Percentiles rank a stretch among this genome's conserved stretches.
Conservation (phyloP, 345 rosid species). For the Aquilaria sinensis region DNA sequence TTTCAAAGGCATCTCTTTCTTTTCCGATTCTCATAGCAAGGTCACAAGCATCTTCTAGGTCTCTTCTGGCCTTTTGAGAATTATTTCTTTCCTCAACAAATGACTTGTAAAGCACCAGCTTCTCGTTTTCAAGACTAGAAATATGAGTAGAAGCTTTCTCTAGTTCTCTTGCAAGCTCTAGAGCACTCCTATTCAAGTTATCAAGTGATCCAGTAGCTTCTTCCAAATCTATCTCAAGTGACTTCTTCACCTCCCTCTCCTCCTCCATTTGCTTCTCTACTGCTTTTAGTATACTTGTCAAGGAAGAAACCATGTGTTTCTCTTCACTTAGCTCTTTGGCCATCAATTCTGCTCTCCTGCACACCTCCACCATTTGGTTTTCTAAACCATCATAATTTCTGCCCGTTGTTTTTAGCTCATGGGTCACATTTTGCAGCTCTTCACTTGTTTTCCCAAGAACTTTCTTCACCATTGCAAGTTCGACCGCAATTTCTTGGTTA, state of each 20-base stretch:
- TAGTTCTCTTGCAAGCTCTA: constrained; percentile 54
- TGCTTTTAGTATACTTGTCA: constrained; percentile 49
- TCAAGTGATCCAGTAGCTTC: constrained; percentile 87
- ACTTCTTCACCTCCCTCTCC: constrained; percentile 56
- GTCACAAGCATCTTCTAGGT: constrained; percentile 85
- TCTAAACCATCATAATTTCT: constrained; percentile 46
- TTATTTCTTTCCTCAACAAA: constrained; percentile 55
- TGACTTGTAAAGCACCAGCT: constrained; percentile 64
- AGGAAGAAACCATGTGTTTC: constrained; percentile 34
- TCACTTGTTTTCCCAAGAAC: constrained; percentile 42
- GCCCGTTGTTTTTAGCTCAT: constrained; percentile 36
- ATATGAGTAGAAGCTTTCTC: constrained; percentile 49
- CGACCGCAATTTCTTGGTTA: constrained; percentile 33
- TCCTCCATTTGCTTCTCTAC: constrained; percentile 60
- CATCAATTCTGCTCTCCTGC: constrained; percentile 46
- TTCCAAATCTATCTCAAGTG: constrained; percentile 70
- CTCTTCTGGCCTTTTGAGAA: constrained; percentile 57
- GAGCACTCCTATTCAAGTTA: constrained; percentile 65
- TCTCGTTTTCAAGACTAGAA: constrained; percentile 66
- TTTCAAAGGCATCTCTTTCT: constrained; percentile 72
- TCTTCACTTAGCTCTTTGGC: constrained; percentile 56
- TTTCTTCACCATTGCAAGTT: constrained; percentile 47
- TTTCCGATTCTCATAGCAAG: constrained; percentile 73
- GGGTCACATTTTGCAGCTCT: constrained; percentile 35
- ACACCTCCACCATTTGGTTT: constrained; percentile 52